These are phyloP conservation scores for Pilobolus umbonatus DNA, from an alignment of 192 early-diverging fungal genomes.

Conservation along the genomic window DNA sequence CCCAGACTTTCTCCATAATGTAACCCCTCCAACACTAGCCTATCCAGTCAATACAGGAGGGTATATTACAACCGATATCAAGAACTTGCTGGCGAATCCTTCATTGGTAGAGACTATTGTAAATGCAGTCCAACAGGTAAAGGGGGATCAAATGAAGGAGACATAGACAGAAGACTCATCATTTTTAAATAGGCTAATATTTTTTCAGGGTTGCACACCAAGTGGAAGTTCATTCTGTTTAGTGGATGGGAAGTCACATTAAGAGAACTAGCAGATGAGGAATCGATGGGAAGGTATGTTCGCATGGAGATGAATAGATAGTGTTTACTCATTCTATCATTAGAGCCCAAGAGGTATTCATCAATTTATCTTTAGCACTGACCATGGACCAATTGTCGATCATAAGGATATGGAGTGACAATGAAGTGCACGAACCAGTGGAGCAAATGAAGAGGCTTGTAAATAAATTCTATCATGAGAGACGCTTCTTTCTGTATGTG, in stretches of 20 bases:
- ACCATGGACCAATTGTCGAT: not conserved
- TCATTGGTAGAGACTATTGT: not conserved
- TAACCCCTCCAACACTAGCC: not conserved
- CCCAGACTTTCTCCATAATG: not conserved
- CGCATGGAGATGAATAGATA: not conserved
- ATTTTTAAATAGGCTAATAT: not conserved
- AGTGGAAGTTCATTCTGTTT: constrained; percentile 7
- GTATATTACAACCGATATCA: constrained; percentile 1
- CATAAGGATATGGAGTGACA: not conserved
- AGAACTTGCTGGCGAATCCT: not conserved
- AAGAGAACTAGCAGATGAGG: not conserved
- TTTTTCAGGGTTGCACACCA: not conserved
- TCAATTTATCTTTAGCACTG: not conserved
- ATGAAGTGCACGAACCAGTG: not conserved
- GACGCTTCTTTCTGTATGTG: not conserved
- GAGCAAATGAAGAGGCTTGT: not conserved
- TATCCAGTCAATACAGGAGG: constrained; percentile 8
- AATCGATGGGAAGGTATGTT: not conserved
- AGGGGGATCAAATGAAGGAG: no score
- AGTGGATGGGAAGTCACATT: not conserved
- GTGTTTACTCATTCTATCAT: not conserved
- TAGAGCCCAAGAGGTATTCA: not conserved
- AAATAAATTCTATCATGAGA: not conserved
- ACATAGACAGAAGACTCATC: not conserved
- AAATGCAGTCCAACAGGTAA: not conserved